Conservation (phyloP, 148 eudicot species). For the Drosera capensis region DNA sequence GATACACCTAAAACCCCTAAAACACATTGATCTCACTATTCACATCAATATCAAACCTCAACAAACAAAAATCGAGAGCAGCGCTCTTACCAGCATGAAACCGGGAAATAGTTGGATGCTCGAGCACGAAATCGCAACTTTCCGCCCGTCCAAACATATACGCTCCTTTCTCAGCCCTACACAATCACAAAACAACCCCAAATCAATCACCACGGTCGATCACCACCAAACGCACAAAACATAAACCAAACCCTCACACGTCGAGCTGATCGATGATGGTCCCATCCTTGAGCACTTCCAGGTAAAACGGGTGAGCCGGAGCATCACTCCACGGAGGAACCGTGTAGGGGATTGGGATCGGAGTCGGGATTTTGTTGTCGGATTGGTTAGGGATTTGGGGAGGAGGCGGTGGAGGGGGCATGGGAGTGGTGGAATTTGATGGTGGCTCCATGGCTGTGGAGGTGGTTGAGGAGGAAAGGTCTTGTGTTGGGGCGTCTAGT, state of each 20-base stretch:
- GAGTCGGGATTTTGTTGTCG: no score
- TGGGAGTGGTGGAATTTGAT: constrained; percentile 7
- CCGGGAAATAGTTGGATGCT: constrained; percentile 88
- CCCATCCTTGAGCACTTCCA: constrained; percentile 87
- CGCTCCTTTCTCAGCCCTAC: constrained; percentile 83
- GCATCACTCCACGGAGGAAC: constrained; percentile 76
- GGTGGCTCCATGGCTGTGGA: constrained; percentile 4
- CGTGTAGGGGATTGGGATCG: constrained; percentile 42
- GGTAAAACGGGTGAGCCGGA: constrained; percentile 40
- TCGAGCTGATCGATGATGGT: constrained; percentile 56
- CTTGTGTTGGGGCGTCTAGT: constrained; percentile 11
- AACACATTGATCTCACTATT: no score
- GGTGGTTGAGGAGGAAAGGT: constrained; percentile 3
- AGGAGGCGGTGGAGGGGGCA: constrained; percentile 37
- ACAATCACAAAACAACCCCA: constrained; percentile 3
- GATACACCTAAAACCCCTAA: no score
- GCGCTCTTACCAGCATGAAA: constrained; percentile 71
- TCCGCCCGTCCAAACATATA: constrained; percentile 95
- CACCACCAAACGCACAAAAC: background rate
- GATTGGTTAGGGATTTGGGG: constrained; percentile 26
- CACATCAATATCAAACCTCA: no score
- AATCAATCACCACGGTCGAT: background rate
- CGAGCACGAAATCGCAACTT: constrained; percentile 82
- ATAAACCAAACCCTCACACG: constrained; percentile 24
- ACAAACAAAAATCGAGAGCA: no score